Percentiles rank a stretch among this genome's conserved stretches.
These are phyloP conservation scores for Annona cherimola DNA, from an alignment of 164 flowering plant species.

Conservation along the genomic window DNA sequence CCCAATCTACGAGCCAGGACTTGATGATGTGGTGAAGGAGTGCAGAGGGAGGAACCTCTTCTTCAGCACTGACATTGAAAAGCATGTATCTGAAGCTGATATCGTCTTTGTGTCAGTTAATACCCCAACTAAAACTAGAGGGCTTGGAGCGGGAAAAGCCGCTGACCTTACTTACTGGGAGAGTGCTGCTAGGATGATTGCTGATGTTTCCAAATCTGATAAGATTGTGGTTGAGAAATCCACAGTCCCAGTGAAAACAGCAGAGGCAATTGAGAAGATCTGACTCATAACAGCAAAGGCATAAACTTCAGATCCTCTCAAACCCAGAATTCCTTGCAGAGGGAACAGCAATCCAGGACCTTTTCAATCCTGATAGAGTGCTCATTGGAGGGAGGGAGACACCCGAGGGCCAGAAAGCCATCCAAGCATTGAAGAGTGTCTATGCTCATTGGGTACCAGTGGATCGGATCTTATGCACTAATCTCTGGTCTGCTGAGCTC, in stretches of 20 bases:
- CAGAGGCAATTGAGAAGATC: slow-evolving; percentile 30
- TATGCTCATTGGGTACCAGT: slow-evolving; percentile 22
- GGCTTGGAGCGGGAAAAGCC: slow-evolving; percentile 27
- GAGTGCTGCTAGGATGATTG: slow-evolving; percentile 27
- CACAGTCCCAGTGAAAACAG: slow-evolving; percentile 28
- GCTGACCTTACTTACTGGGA: slow-evolving; percentile 30
- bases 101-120: slow-evolving; percentile 25
- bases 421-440: slow-evolving; percentile 9
- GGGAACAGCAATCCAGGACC: slow-evolving; percentile 23
- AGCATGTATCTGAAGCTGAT: slow-evolving; percentile 18
- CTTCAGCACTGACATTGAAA: slow-evolving; percentile 20
- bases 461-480: slow-evolving; percentile 15
- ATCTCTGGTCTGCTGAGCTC: slow-evolving; percentile 27
- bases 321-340: slow-evolving; percentile 27
- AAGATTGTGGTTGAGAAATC: slow-evolving; percentile 32
- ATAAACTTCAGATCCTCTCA: slow-evolving; percentile 23
- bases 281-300: slow-evolving; percentile 20
- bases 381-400: slow-evolving; percentile 27
- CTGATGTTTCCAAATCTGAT: slow-evolving; percentile 25
- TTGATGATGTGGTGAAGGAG: slow-evolving; percentile 17
- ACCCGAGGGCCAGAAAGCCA: slow-evolving; percentile 22
- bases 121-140: slow-evolving; percentile 23
- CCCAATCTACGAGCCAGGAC: slow-evolving; percentile 27
- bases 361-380: slow-evolving; percentile 20
- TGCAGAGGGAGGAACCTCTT: slow-evolving; percentile 21